Base-by-base conservation (phyloP, 2,329 filamentous ascomycete species). In the Ascochyta koolunga region DNA sequence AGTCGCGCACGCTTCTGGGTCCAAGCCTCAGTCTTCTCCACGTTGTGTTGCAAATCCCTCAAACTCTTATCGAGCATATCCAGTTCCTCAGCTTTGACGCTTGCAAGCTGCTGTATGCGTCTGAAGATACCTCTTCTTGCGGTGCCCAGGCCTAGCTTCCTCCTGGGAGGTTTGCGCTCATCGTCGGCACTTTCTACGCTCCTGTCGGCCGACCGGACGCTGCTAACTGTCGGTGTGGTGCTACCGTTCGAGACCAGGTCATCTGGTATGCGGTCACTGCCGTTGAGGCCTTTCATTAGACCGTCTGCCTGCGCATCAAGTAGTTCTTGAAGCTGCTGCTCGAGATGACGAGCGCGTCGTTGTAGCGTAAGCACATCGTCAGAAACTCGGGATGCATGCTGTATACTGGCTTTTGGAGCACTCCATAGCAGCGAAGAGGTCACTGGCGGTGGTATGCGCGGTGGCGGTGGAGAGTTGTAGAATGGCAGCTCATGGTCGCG, bases 31-130 rank as follows among this genome's bases (percentile, higher is more conserved):
- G 90, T 78, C 61, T 83, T 83, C 1, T 79, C 76, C 0, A 91
- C 75, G 0, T 85, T 85, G 3, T 78, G 75, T 54, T 84, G 82
- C 13, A 88, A 80, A 49, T 83, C 78, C 3, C 77, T 75, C 31
- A 89, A 70, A 2, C 87, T 84, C 1, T 78, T 75, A 3, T 82
- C 79, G 1, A 91, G 75, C 21, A 86, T 78, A 0, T 80, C 78
- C n/a, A 86, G 78, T 73, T 92, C 88, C 52, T 91, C 88, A 3
- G 78, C 78, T 68, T 91, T 91, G 22, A 93, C 76, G 8, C 82
- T 80, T 0, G 84, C 84, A 5, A 93, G 76, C 47, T 86, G 83
- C 3, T 80, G 77, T 70, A 93, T 89, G 42, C 84, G 82, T 43
- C 79, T 81, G 15, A 83, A 80, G 7, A 93, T 81, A 0, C 86